Evolutionary conservation across 176 grass and related monocot genomes (phyloP), one percentile per base, ranked within the genome.

Genomic region (Cymbopogon citratus): DNA sequence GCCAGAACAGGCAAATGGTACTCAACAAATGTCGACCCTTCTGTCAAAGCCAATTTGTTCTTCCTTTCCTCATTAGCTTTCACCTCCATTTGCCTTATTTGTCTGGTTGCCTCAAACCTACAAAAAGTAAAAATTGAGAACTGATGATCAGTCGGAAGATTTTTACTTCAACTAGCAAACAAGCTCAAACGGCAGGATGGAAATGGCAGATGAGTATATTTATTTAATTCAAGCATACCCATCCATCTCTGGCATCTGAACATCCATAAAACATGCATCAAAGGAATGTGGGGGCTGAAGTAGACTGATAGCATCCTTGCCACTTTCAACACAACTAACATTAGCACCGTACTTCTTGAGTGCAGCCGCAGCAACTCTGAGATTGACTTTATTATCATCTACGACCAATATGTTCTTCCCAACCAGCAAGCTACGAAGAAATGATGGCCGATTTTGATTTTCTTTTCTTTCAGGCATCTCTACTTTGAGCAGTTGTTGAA

Each of bases 231-330:
- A n/a, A n/a, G n/a, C n/a, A 41, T 99, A 99, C 96, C 96, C 96
- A 74, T 98, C 96, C 92, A 98, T 98, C 87, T 98, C 96, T 23
- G 92, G 96, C 96, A 98, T 98, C 79, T 98, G 96, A 79, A 95
- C 88, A 86, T 98, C 96, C 92, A 98, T 98, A 80, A 98, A 98
- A 69, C 96, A 98, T 19, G 92, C 92, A 26, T 95, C 83, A 21
- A 98, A 95, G 73, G 85, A 83, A 67, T 98, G 96, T 35, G 90
- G 92, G 11, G 64, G 82, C 88, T 89, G 83, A 81, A 98, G 90
- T 67, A 88, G 63, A 36, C 44, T 46, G 21, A 98, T 69, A 36
- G 92, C 92, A 91, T 93, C 88, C 63, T 87, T 95, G 70, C 96
- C 96, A 57, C 85, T 95, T 84, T 98, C 96, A 81, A 91, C 92